Evolutionary conservation across 345 rosid species (phyloP).

Genomic region (Geranium brycei): DNA sequence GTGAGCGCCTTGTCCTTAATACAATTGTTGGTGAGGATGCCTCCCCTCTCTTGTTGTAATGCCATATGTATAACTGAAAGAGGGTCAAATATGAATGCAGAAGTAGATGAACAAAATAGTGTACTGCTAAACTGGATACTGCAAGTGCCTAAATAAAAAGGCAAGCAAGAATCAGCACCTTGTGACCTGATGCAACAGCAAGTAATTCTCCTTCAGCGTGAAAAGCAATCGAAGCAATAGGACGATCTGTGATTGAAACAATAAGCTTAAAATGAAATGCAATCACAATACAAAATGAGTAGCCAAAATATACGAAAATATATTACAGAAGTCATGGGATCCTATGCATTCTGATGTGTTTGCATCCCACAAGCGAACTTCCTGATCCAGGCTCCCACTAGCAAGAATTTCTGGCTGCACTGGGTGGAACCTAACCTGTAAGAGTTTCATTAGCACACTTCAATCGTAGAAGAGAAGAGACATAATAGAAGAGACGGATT

Average conservation of each 20-base stretch:
- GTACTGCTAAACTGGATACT: background rate
- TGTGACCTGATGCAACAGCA: conserved; percentile 74
- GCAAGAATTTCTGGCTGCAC: conserved; percentile 46
- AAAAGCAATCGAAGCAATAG: conserved; percentile 74
- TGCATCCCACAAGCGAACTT: conserved; percentile 28
- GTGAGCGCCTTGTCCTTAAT: conserved; percentile 30
- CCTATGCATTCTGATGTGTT: no score
- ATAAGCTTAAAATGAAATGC: no score
- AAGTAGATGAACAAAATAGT: no score
- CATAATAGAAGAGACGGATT: no score
- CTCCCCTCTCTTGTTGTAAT: conserved; percentile 25
- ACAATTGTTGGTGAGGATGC: conserved; percentile 45
- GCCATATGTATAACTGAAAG: background rate
- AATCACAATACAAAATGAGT: no score
- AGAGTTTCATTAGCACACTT: no score
- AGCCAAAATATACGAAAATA: no score
- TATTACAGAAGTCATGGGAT: background rate
- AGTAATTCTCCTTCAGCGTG: conserved; percentile 68
- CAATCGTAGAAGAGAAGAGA: no score
- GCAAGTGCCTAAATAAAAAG: background rate
- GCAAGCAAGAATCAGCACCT: conserved; percentile 26
- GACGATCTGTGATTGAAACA: conserved; percentile 38
- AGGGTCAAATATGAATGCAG: conserved; percentile 3
- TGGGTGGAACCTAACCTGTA: background rate
- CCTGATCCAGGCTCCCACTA: conserved; percentile 71